Conservation (phyloP, 768 basidiomycete genomes). For the Russula lepida region DNA sequence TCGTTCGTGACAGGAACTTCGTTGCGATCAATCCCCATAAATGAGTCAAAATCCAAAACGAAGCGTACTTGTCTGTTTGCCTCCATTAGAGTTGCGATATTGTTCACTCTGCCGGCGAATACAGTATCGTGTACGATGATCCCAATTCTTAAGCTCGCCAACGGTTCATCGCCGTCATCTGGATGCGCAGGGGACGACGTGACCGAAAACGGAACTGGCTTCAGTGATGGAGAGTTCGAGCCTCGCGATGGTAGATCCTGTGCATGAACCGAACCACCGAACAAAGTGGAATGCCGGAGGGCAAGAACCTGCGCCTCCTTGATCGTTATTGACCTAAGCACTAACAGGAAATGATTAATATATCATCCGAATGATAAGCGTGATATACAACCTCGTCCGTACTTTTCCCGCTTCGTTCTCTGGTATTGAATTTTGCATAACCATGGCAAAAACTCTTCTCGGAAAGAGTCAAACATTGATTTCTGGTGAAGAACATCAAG, state of each 20-base stretch:
- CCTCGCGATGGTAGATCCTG: slow-evolving; percentile 1
- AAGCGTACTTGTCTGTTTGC: slow-evolving; percentile 64
- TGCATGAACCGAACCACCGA: slow-evolving; percentile 22
- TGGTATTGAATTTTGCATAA: slow-evolving; percentile 81
- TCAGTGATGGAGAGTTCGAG: slow-evolving; percentile 23
- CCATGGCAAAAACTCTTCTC: slow-evolving; percentile 91
- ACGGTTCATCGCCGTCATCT: slow-evolving; percentile 29
- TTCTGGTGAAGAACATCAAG: slow-evolving; percentile 66
- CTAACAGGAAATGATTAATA: slow-evolving; percentile 25
- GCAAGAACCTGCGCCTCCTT: slow-evolving; percentile 41
- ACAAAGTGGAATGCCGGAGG: slow-evolving; percentile 52
- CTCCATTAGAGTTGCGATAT: slow-evolving; percentile 66
- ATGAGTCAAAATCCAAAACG: not conserved
- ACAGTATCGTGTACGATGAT: slow-evolving; percentile 48
- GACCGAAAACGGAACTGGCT: slow-evolving; percentile 31
- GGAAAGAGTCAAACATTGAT: slow-evolving; percentile 66
- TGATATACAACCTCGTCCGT: slow-evolving; percentile 40
- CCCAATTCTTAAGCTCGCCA: slow-evolving; percentile 53
- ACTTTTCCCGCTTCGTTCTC: slow-evolving; percentile 48
- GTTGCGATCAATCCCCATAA: slow-evolving; percentile 18
- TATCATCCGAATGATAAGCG: not conserved
- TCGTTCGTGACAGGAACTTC: slow-evolving; percentile 45
- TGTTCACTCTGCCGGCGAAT: slow-evolving; percentile 66
- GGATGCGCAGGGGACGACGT: slow-evolving; percentile 39
- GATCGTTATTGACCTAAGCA: slow-evolving; percentile 39